phyloP scores from a whole-genome alignment of 495 filamentous ascomycete genomes.

The Aspergillus haitiensis region DNA sequence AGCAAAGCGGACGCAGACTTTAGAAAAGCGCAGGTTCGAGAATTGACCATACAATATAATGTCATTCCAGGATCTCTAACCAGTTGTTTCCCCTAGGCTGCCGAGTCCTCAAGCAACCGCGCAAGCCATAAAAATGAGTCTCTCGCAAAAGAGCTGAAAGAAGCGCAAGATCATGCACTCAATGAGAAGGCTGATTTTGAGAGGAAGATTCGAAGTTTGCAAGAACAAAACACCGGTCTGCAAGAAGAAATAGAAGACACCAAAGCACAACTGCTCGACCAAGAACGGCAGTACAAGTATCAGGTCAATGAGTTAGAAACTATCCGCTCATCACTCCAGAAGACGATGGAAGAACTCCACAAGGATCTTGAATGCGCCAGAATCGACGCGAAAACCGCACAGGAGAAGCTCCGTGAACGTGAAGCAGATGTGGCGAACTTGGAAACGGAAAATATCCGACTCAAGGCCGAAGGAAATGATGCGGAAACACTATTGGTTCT shows the following conservation, averaged over 20 bases:
- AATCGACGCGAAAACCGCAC: conserved; percentile 58
- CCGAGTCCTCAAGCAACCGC: conserved; percentile 67
- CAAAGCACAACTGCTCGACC: conserved; percentile 66
- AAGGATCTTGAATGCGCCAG: conserved; percentile 67
- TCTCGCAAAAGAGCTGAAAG: conserved; percentile 68
- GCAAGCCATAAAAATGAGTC: conserved; percentile 69
- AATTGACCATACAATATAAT: neutral
- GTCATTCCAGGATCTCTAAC: conserved; percentile 14
- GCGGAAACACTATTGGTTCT: conserved; percentile 78
- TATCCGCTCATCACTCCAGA: conserved; percentile 65
- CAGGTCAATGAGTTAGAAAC: conserved; percentile 69
- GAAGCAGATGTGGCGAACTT: conserved; percentile 69
- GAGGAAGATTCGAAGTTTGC: conserved; percentile 63
- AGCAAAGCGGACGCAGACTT: conserved; percentile 80
- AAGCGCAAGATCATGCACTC: conserved; percentile 62
- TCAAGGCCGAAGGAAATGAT: conserved; percentile 84
- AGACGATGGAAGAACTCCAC: conserved; percentile 68
- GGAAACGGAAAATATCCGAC: conserved; percentile 76
- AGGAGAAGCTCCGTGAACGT: conserved; percentile 64
- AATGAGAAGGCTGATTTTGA: conserved; percentile 72
- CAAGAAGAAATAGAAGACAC: conserved; percentile 80
- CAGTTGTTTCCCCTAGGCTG: conserved; percentile 39
- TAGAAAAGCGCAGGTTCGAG: conserved; percentile 67
- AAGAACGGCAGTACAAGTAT: conserved; percentile 68
- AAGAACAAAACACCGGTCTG: conserved; percentile 68